Conservation (phyloP, 2,329 filamentous ascomycete genomes). For the Decorospora gaudefroyi region DNA sequence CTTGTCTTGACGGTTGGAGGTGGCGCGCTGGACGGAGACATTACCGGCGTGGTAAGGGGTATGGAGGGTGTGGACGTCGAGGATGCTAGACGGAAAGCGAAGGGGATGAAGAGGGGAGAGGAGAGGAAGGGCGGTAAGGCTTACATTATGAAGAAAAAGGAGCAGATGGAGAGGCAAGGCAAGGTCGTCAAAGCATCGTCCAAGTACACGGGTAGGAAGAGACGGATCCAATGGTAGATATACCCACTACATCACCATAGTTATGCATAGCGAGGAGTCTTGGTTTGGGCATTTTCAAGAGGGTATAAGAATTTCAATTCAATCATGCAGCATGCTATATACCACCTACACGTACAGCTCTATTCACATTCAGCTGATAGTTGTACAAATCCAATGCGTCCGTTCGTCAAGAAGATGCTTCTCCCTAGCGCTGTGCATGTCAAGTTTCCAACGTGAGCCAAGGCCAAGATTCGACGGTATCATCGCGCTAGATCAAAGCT, state of each 20-base stretch:
- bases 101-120: slow-evolving; percentile 59
- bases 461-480: slow-evolving; percentile 12
- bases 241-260: slow-evolving; percentile 30
- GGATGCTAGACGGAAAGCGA: slow-evolving; percentile 58
- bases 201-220: slow-evolving; percentile 91
- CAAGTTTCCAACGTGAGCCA: slow-evolving; percentile 12
- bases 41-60: slow-evolving; percentile 84
- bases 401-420: slow-evolving; percentile 29
- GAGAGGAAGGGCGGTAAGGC: slow-evolving; percentile 80
- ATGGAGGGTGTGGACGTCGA: slow-evolving; percentile 83
- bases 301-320: slow-evolving; percentile 40
- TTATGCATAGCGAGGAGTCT: slow-evolving; percentile 47
- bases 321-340: slow-evolving; percentile 49
- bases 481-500: slow-evolving; percentile 22
- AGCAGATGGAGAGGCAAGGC: slow-evolving; percentile 91
- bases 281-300: slow-evolving; percentile 24
- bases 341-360: slow-evolving; percentile 50
- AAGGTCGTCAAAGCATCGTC: slow-evolving; percentile 90
- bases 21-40: slow-evolving; percentile 68
- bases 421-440: slow-evolving; percentile 10
- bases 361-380: slow-evolving; percentile 43
- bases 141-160: slow-evolving; percentile 85
- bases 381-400: slow-evolving; percentile 40
- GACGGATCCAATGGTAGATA: slow-evolving; percentile 73
- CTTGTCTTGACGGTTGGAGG: slow-evolving; percentile 87